Conservation (phyloP, 495 filamentous ascomycete genomes). For the Penicillium parvum region DNA sequence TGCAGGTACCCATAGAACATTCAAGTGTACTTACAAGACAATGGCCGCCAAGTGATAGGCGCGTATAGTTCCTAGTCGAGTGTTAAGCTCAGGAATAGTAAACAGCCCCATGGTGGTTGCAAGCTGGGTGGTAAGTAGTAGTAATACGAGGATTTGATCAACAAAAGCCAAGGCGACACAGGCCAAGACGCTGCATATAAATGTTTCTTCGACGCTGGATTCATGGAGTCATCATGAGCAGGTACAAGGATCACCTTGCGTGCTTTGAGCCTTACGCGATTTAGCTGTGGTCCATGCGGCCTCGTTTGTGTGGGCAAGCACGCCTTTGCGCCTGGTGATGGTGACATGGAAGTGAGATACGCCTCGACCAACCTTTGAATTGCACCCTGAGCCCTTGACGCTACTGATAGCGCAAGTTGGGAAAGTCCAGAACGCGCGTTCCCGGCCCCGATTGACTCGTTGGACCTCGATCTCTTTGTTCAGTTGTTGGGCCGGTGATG, state of each 20-base stretch:
- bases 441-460: not conserved
- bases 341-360: constrained; percentile 6
- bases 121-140: not conserved
- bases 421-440: constrained; percentile 3
- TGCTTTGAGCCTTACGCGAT: constrained; percentile 11
- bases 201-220: not conserved
- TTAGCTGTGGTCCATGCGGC: constrained; percentile 1
- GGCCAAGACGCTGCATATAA: constrained; percentile 10
- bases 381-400: too few species aligned
- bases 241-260: constrained; percentile 14
- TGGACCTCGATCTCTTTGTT: not conserved
- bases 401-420: too few species aligned
- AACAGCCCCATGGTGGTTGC: constrained; percentile 17
- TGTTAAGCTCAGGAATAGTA: constrained; percentile 20
- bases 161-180: constrained; percentile 3
- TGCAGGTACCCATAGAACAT: not conserved
- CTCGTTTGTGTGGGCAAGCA: constrained; percentile 8
- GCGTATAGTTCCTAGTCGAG: constrained; percentile 19
- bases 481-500: not conserved
- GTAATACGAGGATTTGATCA: constrained; percentile 1
- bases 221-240: constrained; percentile 6
- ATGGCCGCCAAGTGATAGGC: constrained; percentile 24
- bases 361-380: too few species aligned
- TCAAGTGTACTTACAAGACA: constrained; percentile 16
- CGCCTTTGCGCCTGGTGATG: constrained; percentile 12